These are phyloP conservation scores for Thozetella sp. DNA, from an alignment of 495 filamentous ascomycete genomes.

Conservation along the genomic window DNA sequence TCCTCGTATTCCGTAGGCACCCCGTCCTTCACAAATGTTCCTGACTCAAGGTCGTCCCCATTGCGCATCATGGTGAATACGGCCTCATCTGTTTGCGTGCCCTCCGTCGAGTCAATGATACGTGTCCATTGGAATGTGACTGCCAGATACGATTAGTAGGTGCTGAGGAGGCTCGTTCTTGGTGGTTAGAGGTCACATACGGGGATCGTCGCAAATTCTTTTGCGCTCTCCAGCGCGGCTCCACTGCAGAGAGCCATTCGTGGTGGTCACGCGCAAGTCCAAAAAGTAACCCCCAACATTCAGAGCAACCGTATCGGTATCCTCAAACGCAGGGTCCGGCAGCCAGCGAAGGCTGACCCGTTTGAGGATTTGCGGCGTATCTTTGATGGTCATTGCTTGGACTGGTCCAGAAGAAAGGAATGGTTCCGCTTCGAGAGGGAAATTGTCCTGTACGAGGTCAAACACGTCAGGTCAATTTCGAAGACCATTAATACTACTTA, in stretches of 20 bases:
- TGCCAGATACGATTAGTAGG: not conserved
- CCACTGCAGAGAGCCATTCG: not conserved
- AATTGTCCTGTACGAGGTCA: too few species aligned
- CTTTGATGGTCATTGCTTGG: not conserved
- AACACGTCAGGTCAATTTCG: too few species aligned
- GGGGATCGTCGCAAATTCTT: not conserved
- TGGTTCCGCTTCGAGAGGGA: too few species aligned
- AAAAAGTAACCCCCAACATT: not conserved
- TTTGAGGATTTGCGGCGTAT: not conserved
- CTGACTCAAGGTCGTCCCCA: not conserved
- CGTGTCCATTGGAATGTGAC: not conserved
- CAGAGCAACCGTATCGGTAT: not conserved
- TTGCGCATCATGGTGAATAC: not conserved
- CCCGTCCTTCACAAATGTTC: not conserved
- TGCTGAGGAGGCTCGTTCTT: too few species aligned
- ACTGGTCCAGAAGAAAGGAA: too few species aligned
- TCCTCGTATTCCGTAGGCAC: not conserved
- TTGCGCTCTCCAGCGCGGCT: not conserved
- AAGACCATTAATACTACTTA: too few species aligned
- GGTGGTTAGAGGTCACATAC: not conserved
- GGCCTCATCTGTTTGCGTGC: not conserved
- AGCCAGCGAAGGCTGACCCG: not conserved
- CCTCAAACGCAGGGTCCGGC: not conserved
- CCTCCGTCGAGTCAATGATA: not conserved
- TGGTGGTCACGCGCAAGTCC: not conserved